A percentile compares a stretch with the other conserved stretches of the same genome.
Conservation (phyloP, 2,329 filamentous ascomycete species). For the Microcera coccophila region DNA sequence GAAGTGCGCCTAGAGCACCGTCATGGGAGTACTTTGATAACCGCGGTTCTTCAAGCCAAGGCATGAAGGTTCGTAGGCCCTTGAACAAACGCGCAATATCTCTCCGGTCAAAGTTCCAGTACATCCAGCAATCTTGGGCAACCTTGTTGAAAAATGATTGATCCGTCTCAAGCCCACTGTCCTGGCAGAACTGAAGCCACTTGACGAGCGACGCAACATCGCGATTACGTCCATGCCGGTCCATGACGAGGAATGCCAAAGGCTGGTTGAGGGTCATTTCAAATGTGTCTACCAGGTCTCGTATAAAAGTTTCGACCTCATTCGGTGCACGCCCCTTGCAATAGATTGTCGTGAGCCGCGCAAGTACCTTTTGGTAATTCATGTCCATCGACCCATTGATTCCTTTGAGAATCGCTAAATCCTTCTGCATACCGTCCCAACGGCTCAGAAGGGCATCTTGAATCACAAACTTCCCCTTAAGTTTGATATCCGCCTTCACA, state of each 20-base stretch:
- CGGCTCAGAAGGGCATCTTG: slow-evolving; percentile 26
- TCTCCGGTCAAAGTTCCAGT: slow-evolving; percentile 29
- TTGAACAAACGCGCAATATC: slow-evolving; percentile 25
- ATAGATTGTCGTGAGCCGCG: slow-evolving; percentile 34
- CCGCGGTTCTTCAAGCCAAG: slow-evolving; percentile 21
- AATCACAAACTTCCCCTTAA: slow-evolving; percentile 27
- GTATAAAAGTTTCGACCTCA: slow-evolving; percentile 30
- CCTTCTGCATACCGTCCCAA: slow-evolving; percentile 24
- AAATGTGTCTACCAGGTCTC: slow-evolving; percentile 23
- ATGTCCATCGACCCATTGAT: slow-evolving; percentile 11
- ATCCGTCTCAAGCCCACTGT: slow-evolving; percentile 27
- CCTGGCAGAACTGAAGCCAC: slow-evolving; percentile 33
- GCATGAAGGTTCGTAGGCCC: slow-evolving; percentile 24
- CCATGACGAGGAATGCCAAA: slow-evolving; percentile 30
- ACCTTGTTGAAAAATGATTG: slow-evolving; percentile 29
- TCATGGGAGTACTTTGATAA: slow-evolving; percentile 17
- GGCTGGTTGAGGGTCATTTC: slow-evolving; percentile 25
- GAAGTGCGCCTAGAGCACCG: slow-evolving; percentile 18
- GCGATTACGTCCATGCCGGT: slow-evolving; percentile 28
- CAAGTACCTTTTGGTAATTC: slow-evolving; percentile 26
- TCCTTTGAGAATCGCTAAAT: slow-evolving; percentile 20
- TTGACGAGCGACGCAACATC: slow-evolving; percentile 25
- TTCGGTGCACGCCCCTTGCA: slow-evolving; percentile 21
- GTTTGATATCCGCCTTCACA: slow-evolving; percentile 21
- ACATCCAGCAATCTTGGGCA: slow-evolving; percentile 29